Base-by-base conservation (phyloP, 2,329 filamentous ascomycete species). In the Botrytis porri region DNA sequence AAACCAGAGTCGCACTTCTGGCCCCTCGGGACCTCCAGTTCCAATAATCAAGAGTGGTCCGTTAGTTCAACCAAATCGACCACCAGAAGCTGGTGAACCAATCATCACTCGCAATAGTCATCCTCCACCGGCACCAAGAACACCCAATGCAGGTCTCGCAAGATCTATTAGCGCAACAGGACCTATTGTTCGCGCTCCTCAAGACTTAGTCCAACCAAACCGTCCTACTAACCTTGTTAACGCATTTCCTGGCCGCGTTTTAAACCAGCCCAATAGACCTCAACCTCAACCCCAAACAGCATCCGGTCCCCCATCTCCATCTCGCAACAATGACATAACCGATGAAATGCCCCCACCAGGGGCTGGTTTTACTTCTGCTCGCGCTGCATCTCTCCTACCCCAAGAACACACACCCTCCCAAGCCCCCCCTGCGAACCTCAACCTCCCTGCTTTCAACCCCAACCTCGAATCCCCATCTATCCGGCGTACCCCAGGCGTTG, bases 401-500 rank as follows among this genome's bases (percentile, higher is more conserved):
- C 86, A 88, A 73, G 70, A 72, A 1, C 65, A 67, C 5, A 41
- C 62, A 18, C 25, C 41, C 7, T 69, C 71, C 7, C 65, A 84
- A 73, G 32, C 61, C 67, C n/a, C 82, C 83, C 48, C 79, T 82
- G 5, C 81, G 85, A 6, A 81, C 83, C 82, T 84, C 54, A 82
- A 83, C 12, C 84, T 84, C 9, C 86, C 88, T 20, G 84, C 86
- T 37, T 95, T 95, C 81, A 92, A 95, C 77, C 92, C 92, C 4
- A 90, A 90, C 73, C 86, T 89, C 9, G 92, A 95, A 78, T 93
- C 91, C 75, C 94, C 95, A 0, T 96, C 94, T 0, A 94, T 97
- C 79, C 89, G 93, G 75, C 95, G 95, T 80, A 98, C 95, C 0
- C 92, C 92, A 0, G 95, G 95, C 3, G 88, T 98, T 57, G 94